Evolutionary conservation across 139 green algal genomes (phyloP), one percentile per base, ranked within the genome.

Genomic region (Closterium sp.): DNA sequence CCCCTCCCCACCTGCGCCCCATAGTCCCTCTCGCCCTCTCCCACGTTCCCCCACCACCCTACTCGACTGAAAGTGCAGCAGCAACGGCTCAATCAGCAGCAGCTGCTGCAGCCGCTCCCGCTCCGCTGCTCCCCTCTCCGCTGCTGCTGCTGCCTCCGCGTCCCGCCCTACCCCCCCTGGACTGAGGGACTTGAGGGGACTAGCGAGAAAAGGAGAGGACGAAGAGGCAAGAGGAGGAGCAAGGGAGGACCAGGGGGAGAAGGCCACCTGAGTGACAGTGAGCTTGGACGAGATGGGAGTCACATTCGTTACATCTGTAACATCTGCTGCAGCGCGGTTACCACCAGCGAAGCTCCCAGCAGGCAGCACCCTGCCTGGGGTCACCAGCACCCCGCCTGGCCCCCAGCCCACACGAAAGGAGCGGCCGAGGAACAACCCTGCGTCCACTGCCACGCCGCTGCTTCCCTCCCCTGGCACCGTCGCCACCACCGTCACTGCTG

Each of bases 351-450:
- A 79, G 62, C 11, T 27, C 17, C 62, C 62, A 79, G 62, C 62
- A 79, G 62, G 62, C 62, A 79, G 62, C 62, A 79, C 62, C 62
- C 19, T 79, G 62, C 62, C 45, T 95, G 31, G 73, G 21, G 88
- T 94, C 0, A 94, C 96, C 31, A 98, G 94, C 79, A 94, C 31
- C 5, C 95, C 97, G 2, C 92, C 93, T 5, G 97, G 96, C 4
- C 94, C 96, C 97, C 97, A 98, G 34, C 97, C 95, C 2, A 96
- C 95, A 2, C 97, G 93, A 92, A 98, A 98, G 19, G 94, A 96
- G 1, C 94, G 86, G 3, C 96, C 97, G 62, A 97, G 89, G n/a
- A 96, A 92, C 31, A 97, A 92, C 0, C 95, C 97, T 0, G 95
- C 95, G 70, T 98, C 97, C 24, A 34, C 31, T 22, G 28, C 90